Conservation (phyloP, 176 grass and related monocot species). For the Oryza meyeriana region DNA sequence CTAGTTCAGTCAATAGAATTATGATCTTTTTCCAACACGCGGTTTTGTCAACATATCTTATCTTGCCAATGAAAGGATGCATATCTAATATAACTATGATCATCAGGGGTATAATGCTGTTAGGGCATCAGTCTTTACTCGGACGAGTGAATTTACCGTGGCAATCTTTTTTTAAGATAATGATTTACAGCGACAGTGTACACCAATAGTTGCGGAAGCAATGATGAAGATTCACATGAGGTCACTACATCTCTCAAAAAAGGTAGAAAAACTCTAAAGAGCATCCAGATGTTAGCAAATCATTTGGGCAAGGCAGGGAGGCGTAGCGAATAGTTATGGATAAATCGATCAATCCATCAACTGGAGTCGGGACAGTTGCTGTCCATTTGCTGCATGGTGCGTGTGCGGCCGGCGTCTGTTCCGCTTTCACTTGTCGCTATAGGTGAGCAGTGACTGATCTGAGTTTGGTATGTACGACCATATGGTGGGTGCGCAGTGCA, state of each 20-base stretch:
- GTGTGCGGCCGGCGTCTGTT: slow-evolving; percentile 40
- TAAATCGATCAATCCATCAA: slow-evolving; percentile 25
- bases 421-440: slow-evolving; percentile 48
- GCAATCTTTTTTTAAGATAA: no score
- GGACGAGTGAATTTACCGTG: no score
- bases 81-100: no score
- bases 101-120: no score
- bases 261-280: not conserved
- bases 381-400: slow-evolving; percentile 12
- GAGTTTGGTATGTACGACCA: slow-evolving; percentile 42
- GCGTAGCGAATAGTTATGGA: slow-evolving; percentile 9
- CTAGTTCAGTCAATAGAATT: no score
- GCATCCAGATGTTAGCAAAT: not conserved
- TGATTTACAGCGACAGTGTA: not conserved
- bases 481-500: slow-evolving; percentile 37
- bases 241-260: not conserved
- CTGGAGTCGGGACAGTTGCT: slow-evolving; percentile 28
- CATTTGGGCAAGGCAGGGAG: not conserved
- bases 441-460: slow-evolving; percentile 53
- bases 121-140: no score
- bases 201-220: not conserved
- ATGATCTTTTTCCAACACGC: no score
- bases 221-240: not conserved
- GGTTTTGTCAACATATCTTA: no score
- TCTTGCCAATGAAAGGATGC: no score